Base-by-base conservation (phyloP, 106 monocot genomes). In the Acanthochlamys bracteata region DNA sequence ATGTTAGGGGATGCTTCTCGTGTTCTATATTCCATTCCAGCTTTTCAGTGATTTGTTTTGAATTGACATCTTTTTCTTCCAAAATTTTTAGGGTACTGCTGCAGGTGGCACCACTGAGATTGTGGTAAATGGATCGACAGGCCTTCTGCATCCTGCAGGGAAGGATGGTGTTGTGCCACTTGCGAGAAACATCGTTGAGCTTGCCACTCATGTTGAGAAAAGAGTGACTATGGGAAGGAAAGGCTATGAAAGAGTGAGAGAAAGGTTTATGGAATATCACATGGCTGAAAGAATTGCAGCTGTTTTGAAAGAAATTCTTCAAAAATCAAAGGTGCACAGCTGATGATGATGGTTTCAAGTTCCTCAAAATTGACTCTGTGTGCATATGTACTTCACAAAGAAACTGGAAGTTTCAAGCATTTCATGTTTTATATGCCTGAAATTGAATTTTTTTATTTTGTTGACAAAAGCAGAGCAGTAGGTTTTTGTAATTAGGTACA, bases 21-120 rank as follows among this genome's bases (percentile, higher is more conserved):
- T n/a, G n/a, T n/a, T n/a, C n/a, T n/a, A n/a, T n/a, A n/a, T n/a
- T n/a, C n/a, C n/a, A n/a, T n/a, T n/a, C n/a, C n/a, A 45, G 43
- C 13, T 45, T 45, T 45, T 45, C 13, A 9, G 7, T 45, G 7
- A 9, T 45, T 45, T 45, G 7, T 45, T 45, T 55, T 21, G 10
- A 4, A 19, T 57, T 57, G 24, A 22, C n/a, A 51, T 14, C 25
- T 51, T 54, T 25, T 42, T 22, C 20, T 68, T 54, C 33, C 1
- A 33, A 23, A 0, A 40, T 61, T 14, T 62, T 27, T 59, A 95
- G 90, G 91, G 96, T 13, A 91, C 96, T 16, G 78, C 91, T 55
- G 96, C 91, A 64, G 96, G 96, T 51, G 96, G 96, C 24, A 96
- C 91, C 20, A 91, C 76, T 12, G 96, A 98, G 64, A 91, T 98